Evolutionary conservation across 495 filamentous ascomycete genomes (phyloP).

Genomic region (Penicillium goetzii): DNA sequence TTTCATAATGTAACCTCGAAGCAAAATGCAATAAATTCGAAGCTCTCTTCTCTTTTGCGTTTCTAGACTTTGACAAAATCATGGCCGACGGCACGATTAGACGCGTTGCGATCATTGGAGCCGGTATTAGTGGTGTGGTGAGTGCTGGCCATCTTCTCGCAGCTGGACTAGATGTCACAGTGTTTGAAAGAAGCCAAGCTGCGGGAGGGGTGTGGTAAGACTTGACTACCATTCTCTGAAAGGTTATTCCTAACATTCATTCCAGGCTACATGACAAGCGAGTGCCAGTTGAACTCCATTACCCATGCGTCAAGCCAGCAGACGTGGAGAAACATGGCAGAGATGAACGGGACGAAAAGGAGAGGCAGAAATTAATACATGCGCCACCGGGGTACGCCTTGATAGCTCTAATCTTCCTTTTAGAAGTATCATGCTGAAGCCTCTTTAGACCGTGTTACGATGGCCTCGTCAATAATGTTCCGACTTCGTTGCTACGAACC

Average conservation of each 20-base stretch:
- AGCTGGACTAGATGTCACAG: constrained; percentile 61
- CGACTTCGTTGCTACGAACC: constrained; percentile 61
- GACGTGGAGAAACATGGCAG: constrained; percentile 33
- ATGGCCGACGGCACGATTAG: constrained; percentile 36
- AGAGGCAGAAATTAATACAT: constrained; percentile 41
- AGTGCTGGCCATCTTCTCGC: constrained; percentile 64
- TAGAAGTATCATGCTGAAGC: neutral
- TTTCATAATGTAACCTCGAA: neutral
- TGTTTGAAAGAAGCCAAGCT: constrained; percentile 63
- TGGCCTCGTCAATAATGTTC: constrained; percentile 67
- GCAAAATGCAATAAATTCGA: neutral
- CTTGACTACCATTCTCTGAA: neutral
- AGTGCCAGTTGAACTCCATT: constrained; percentile 57
- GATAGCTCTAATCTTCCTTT: neutral
- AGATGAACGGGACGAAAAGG: constrained; percentile 27
- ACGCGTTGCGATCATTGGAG: constrained; percentile 68
- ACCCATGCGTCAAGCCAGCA: constrained; percentile 56
- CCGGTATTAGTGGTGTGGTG: constrained; percentile 69
- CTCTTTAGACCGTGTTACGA: constrained; percentile 57
- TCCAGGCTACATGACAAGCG: constrained; percentile 62
- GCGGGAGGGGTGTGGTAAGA: constrained; percentile 65
- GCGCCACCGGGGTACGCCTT: constrained; percentile 53
- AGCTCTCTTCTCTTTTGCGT: neutral
- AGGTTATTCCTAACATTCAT: neutral
- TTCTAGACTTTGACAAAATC: neutral